These are phyloP conservation scores for Posidonia australis DNA, from an alignment of 106 monocot species.

Conservation along the genomic window DNA sequence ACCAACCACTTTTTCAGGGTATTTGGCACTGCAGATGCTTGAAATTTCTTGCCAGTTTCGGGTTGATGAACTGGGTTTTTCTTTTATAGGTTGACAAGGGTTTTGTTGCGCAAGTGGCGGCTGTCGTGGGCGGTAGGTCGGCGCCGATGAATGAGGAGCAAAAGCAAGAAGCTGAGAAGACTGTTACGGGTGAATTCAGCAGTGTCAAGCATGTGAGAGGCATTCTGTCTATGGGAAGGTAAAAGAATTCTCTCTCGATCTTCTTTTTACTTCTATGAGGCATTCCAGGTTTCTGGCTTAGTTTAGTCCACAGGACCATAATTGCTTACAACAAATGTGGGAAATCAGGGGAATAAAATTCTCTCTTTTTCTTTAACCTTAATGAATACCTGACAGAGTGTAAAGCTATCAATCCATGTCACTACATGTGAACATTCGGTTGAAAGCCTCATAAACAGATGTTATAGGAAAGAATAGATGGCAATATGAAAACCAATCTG, in stretches of 20 bases:
- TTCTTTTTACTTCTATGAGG: no score
- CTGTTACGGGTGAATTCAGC: conserved; percentile 85
- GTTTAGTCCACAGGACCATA: no score
- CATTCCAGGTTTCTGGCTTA: no score
- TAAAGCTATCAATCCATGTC: no score
- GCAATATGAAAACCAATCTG: no score
- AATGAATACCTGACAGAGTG: no score
- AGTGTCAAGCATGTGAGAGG: conserved; percentile 79
- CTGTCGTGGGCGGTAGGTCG: conserved; percentile 68
- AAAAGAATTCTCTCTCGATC: neutral
- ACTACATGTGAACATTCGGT: no score
- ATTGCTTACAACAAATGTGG: no score
- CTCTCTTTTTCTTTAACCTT: no score
- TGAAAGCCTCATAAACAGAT: no score
- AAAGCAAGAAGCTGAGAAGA: conserved; percentile 65
- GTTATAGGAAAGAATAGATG: no score
- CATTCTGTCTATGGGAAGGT: conserved; percentile 95
- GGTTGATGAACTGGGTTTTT: neutral
- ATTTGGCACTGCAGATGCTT: neutral
- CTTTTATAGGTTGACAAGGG: conserved; percentile 51
- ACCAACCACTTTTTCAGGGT: conserved; percentile 93
- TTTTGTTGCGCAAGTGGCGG: conserved; percentile 98
- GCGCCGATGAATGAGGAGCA: conserved; percentile 92
- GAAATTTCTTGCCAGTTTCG: neutral
- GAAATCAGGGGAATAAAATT: no score